A percentile compares a stretch with the other conserved stretches of the same genome.
Evolutionary conservation across 257 asterid species (phyloP).

Genomic region (Nicotiana undulata): DNA sequence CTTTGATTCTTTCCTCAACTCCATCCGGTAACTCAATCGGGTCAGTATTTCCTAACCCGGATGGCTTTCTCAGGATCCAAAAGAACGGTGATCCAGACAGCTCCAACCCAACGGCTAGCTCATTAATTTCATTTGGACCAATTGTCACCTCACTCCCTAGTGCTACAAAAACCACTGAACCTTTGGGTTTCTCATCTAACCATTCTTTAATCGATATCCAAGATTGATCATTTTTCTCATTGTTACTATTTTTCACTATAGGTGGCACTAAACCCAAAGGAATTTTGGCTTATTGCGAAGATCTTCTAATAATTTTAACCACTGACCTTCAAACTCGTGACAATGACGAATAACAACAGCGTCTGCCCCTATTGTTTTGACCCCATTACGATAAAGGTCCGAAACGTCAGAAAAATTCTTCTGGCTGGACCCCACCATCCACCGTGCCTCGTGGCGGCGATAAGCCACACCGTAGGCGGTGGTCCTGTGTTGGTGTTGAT

Average conservation of each 20-base stretch:
- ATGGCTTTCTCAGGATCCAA: too few species aligned
- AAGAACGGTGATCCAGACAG: too few species aligned
- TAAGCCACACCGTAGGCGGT: constrained; percentile 15
- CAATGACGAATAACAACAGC: background rate
- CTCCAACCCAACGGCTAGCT: too few species aligned
- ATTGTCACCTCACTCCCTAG: too few species aligned
- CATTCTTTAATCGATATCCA: constrained; percentile 25
- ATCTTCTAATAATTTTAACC: background rate
- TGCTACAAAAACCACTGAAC: too few species aligned
- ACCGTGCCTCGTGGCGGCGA: background rate
- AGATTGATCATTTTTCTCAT: background rate
- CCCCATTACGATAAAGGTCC: constrained; percentile 12
- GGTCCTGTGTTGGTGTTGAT: background rate
- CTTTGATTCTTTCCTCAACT: too few species aligned
- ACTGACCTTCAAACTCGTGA: background rate
- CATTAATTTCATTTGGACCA: too few species aligned
- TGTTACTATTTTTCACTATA: background rate
- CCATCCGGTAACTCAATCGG: too few species aligned
- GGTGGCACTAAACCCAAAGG: constrained; percentile 27
- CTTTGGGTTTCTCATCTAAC: constrained; percentile 5
- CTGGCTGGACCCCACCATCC: constrained; percentile 19
- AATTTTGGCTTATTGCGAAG: background rate
- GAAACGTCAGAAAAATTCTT: background rate
- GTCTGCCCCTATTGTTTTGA: too few species aligned
- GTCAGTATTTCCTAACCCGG: too few species aligned